Conservation (phyloP, 805 yeast genomes). For the Wickerhamiella azyma region DNA sequence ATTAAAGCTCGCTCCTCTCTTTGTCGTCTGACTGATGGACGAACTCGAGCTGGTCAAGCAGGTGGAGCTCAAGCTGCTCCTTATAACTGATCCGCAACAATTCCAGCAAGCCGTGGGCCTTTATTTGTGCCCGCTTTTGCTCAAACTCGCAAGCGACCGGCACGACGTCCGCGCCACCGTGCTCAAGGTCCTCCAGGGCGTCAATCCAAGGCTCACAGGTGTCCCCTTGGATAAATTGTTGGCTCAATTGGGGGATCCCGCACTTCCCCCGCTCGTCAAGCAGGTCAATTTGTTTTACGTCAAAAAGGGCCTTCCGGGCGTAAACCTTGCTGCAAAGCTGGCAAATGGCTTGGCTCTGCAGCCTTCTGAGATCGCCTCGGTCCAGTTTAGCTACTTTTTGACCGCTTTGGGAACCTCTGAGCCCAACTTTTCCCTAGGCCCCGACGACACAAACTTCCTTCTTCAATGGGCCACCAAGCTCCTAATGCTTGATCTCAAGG, state of each 20-base stretch:
- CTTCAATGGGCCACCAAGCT: conserved; percentile 39
- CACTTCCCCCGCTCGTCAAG: conserved; percentile 1
- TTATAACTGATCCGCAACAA: conserved; percentile 55
- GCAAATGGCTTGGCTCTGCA: conserved; percentile 31
- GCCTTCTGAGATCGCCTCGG: conserved; percentile 16
- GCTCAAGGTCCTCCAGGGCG: conserved; percentile 41
- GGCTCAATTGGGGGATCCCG: conserved; percentile 46
- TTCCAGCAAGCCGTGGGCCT: conserved; percentile 45
- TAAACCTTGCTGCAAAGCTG: conserved; percentile 27
- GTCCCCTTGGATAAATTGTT: conserved; percentile 48
- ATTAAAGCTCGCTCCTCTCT: too few species aligned
- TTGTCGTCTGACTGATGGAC: background rate
- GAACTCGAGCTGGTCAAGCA: conserved; percentile 31
- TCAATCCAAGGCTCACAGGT: conserved; percentile 21
- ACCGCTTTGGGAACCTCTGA: background rate
- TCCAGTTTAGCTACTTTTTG: conserved; percentile 13
- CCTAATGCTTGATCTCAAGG: conserved; percentile 39
- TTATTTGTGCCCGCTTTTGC: conserved; percentile 62
- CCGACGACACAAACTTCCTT: conserved; percentile 27
- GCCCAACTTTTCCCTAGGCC: background rate
- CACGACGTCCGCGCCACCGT: conserved; percentile 53
- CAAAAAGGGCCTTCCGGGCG: conserved; percentile 50
- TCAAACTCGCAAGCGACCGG: conserved; percentile 65
- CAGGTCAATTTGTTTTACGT: conserved; percentile 37
- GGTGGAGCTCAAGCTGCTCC: conserved; percentile 69